Evolutionary conservation across 2,329 filamentous ascomycete genomes (phyloP).

Genomic region (Aspergillus sp.): DNA sequence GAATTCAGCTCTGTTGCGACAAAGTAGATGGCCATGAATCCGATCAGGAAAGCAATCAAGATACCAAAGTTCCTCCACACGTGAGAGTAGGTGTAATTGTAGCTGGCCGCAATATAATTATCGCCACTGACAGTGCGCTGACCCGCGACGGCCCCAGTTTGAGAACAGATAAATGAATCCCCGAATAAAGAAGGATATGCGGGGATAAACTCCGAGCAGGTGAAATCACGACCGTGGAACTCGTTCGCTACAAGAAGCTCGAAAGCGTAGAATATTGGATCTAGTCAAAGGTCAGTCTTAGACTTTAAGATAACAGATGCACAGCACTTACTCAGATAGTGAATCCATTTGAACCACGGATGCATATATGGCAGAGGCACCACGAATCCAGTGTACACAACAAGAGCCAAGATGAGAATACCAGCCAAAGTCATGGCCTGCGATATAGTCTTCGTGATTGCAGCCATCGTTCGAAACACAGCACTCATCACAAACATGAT

Average conservation of each 20-base stretch:
- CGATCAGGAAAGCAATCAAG: slow-evolving; percentile 57
- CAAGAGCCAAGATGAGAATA: slow-evolving; percentile 37
- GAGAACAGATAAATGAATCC: slow-evolving; percentile 51
- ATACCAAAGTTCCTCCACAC: slow-evolving; percentile 68
- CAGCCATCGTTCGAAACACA: slow-evolving; percentile 75
- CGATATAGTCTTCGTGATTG: slow-evolving; percentile 62
- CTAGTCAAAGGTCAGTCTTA: background rate
- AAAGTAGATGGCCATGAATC: slow-evolving; percentile 60
- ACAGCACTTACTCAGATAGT: slow-evolving; percentile 53
- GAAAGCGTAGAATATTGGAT: slow-evolving; percentile 75
- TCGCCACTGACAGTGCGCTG: slow-evolving; percentile 53
- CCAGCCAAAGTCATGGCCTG: slow-evolving; percentile 53
- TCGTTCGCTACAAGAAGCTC: slow-evolving; percentile 81
- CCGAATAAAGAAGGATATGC: slow-evolving; percentile 34
- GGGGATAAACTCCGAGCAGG: slow-evolving; percentile 44
- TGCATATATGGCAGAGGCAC: slow-evolving; percentile 57
- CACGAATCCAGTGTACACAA: slow-evolving; percentile 48
- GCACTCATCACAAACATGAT: slow-evolving; percentile 75
- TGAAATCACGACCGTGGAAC: slow-evolving; percentile 62
- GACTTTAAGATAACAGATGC: background rate
- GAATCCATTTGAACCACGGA: slow-evolving; percentile 76
- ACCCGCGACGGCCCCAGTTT: slow-evolving; percentile 54
- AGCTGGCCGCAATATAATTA: slow-evolving; percentile 50
- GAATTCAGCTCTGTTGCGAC: slow-evolving; percentile 38
- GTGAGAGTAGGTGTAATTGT: slow-evolving; percentile 54